These are phyloP conservation scores for Crithidia expoeki DNA, from an alignment of 208 protist species.

Conservation along the genomic window DNA sequence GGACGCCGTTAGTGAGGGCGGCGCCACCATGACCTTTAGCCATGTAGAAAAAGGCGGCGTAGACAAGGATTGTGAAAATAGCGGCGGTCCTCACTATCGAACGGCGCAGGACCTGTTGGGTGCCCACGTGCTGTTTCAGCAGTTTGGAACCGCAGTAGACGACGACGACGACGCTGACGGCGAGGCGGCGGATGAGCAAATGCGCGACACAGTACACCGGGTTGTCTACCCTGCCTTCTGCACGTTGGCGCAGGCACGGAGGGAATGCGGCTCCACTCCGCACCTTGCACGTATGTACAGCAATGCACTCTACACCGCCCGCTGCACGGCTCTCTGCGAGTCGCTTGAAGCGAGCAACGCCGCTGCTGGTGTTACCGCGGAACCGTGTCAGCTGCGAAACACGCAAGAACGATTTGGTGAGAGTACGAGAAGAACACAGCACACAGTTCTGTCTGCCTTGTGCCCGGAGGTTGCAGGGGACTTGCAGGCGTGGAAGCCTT, in stretches of 20 bases:
- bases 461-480: conserved; percentile 15
- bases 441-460: neutral
- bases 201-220: conserved; percentile 59
- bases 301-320: conserved; percentile 64
- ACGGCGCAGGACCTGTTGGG: conserved; percentile 35
- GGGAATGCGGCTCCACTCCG: conserved; percentile 48
- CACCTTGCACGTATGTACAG: conserved; percentile 52
- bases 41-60: neutral
- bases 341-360: neutral
- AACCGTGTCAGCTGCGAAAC: neutral
- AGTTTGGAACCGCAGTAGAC: neutral
- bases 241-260: conserved; percentile 25
- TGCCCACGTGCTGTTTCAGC: conserved; percentile 29
- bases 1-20: neutral
- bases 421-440: neutral
- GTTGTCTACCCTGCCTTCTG: conserved; percentile 60
- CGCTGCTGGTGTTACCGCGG: neutral
- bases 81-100: conserved; percentile 26
- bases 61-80: neutral
- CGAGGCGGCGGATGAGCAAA: conserved; percentile 17
- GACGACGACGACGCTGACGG: neutral
- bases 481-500: conserved; percentile 17
- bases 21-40: neutral
- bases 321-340: conserved; percentile 31
- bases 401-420: neutral